A percentile compares a stretch with the other conserved stretches of the same genome.
Conservation (phyloP, 2,329 filamentous ascomycete species). For the Chrysosporium queenslandicum region DNA sequence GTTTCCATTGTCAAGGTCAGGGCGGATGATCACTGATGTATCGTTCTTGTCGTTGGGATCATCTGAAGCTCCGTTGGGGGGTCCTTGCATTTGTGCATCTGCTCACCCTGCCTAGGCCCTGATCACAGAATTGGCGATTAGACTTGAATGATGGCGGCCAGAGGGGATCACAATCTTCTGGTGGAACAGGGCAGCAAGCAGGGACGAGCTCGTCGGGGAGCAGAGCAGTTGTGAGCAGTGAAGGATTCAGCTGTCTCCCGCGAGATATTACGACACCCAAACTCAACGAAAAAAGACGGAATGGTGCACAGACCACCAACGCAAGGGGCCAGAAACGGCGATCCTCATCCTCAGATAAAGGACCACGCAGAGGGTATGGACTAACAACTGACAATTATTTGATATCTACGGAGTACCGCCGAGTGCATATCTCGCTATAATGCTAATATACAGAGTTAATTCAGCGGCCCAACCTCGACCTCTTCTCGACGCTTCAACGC, state of each 20-base stretch:
- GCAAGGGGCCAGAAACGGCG: neutral
- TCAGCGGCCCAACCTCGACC: conserved; percentile 41
- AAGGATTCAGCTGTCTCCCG: neutral
- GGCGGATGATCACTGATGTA: conserved; percentile 10
- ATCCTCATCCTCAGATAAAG: too few relatives aligned
- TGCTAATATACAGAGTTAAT: too few relatives aligned
- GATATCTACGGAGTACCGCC: too few relatives aligned
- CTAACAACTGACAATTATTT: too few relatives aligned
- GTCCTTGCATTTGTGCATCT: conserved; percentile 13
- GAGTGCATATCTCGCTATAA: too few relatives aligned
- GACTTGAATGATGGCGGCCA: neutral
- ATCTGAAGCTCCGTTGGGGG: conserved; percentile 9
- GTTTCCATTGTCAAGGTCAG: conserved; percentile 7
- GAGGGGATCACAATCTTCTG: neutral
- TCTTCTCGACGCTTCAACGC: conserved; percentile 29
- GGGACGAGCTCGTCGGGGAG: neutral
- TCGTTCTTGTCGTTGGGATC: neutral
- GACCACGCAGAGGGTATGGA: too few relatives aligned
- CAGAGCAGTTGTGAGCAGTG: neutral
- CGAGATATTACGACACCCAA: neutral
- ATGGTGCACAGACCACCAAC: conserved; percentile 8
- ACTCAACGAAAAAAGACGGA: neutral
- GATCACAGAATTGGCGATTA: neutral
- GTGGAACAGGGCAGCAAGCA: neutral
- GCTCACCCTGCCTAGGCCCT: conserved; percentile 4